These are phyloP conservation scores for Ogataea siamensis DNA, from an alignment of 805 yeast species.

Conservation along the genomic window DNA sequence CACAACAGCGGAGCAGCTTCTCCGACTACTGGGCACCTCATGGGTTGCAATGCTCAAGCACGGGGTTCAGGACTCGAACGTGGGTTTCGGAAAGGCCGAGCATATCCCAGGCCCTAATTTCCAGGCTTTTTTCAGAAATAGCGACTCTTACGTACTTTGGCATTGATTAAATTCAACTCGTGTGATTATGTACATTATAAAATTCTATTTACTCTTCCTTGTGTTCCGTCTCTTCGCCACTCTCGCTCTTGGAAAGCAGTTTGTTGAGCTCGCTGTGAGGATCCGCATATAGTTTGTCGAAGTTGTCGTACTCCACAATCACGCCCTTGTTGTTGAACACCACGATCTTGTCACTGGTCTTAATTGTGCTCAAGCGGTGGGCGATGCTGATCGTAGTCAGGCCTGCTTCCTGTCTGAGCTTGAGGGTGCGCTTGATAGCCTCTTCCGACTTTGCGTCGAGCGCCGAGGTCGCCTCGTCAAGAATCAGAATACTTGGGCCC, in stretches of 20 bases:
- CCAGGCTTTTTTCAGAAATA: slow-evolving; percentile 20
- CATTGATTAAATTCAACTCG: slow-evolving; percentile 10
- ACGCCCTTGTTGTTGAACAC: slow-evolving; percentile 69
- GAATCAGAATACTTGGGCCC: slow-evolving; percentile 72
- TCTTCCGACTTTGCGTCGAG: slow-evolving; percentile 86
- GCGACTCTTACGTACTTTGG: slow-evolving; percentile 28
- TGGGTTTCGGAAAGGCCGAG: slow-evolving; percentile 28
- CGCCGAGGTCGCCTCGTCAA: slow-evolving; percentile 96
- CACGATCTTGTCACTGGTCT: slow-evolving; percentile 74
- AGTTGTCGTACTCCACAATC: slow-evolving; percentile 71
- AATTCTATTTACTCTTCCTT: slow-evolving; percentile 10
- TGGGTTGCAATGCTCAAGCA: slow-evolving; percentile 30
- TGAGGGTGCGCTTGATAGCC: slow-evolving; percentile 72
- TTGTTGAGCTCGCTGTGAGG: slow-evolving; percentile 45
- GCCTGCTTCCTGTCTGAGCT: slow-evolving; percentile 51
- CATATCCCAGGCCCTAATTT: slow-evolving; percentile 35
- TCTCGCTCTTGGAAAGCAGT: slow-evolving; percentile 36
- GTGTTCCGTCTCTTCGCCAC: slow-evolving; percentile 28
- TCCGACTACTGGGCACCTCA: slow-evolving; percentile 1
- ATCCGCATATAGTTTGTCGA: slow-evolving; percentile 47
- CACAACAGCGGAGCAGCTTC: slow-evolving; percentile 2
- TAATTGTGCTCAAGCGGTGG: slow-evolving; percentile 85
- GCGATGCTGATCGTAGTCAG: slow-evolving; percentile 86
- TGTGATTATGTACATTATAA: slow-evolving; percentile 11
- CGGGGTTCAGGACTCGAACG: slow-evolving; percentile 32